A percentile compares a stretch with the other conserved stretches of the same genome.
Conservation (phyloP, 192 early-diverging fungal genomes). For the Chytriomyces sp. region DNA sequence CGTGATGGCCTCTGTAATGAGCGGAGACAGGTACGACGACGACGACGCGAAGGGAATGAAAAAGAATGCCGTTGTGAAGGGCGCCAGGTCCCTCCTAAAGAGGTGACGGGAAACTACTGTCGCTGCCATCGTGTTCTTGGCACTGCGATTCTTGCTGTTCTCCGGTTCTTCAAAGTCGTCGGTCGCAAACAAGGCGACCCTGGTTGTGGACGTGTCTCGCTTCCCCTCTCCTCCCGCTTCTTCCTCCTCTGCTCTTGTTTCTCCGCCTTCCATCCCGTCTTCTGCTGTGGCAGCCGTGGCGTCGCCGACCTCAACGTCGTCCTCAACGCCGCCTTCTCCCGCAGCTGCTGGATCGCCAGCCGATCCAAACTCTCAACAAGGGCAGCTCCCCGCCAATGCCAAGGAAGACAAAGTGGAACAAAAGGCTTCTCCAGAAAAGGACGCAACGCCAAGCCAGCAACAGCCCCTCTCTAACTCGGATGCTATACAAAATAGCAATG, state of each 20-base stretch:
- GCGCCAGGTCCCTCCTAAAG: no score
- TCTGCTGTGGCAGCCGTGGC: background rate
- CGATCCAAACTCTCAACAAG: no score
- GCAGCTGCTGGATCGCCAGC: background rate
- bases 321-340: background rate
- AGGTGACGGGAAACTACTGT: no score
- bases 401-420: no score
- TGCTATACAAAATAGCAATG: no score
- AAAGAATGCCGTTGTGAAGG: background rate
- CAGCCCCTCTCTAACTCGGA: no score
- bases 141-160: background rate
- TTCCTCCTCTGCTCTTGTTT: background rate
- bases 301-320: background rate
- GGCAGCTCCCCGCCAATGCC: no score
- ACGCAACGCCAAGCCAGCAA: no score
- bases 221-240: background rate
- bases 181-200: background rate
- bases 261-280: background rate
- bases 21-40: no score
- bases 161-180: background rate
- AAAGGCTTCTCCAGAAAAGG: no score
- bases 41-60: conserved; percentile 9
- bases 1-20: no score
- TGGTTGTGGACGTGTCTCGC: no score
- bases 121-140: background rate